phyloP scores from a whole-genome alignment of 768 basidiomycete species.

The Termitomyces sp. region DNA sequence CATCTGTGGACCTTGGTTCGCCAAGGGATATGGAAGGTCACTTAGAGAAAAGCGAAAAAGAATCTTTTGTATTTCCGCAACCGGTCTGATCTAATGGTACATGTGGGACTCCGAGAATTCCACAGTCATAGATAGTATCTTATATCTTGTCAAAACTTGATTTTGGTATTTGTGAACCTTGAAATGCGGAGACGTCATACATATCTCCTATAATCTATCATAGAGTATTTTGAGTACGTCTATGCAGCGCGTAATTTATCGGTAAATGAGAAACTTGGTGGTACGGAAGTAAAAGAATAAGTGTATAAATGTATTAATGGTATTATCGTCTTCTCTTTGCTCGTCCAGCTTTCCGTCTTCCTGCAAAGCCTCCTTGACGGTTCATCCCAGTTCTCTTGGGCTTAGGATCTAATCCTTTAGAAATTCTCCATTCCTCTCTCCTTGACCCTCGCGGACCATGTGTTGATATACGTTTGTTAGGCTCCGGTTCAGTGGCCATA shows the following conservation, averaged over 20 bases:
- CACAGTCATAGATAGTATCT: background rate
- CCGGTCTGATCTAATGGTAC: conserved; percentile 6
- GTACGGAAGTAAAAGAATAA: background rate
- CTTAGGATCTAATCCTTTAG: conserved; percentile 65
- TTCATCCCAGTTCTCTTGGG: conserved; percentile 54
- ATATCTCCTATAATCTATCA: background rate
- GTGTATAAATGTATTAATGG: background rate
- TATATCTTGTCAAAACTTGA: background rate
- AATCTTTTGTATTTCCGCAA: conserved; percentile 20
- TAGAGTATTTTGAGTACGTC: background rate
- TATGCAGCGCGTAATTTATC: background rate
- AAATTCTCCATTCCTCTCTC: conserved; percentile 75
- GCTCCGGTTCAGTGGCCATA: conserved; percentile 49
- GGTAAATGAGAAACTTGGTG: background rate
- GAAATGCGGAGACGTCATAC: background rate
- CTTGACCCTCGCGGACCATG: conserved; percentile 76
- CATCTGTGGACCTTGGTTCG: conserved; percentile 23
- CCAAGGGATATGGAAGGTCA: conserved; percentile 20
- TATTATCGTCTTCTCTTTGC: conserved; percentile 64
- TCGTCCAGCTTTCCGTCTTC: conserved; percentile 62
- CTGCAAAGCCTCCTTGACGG: conserved; percentile 58
- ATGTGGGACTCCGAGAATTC: background rate
- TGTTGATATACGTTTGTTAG: conserved; percentile 55
- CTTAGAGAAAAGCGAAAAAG: conserved; percentile 20
- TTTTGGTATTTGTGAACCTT: background rate